These are phyloP conservation scores for Pseudocercospora crystallina DNA, from an alignment of 2,329 filamentous ascomycete genomes.

Conservation along the genomic window DNA sequence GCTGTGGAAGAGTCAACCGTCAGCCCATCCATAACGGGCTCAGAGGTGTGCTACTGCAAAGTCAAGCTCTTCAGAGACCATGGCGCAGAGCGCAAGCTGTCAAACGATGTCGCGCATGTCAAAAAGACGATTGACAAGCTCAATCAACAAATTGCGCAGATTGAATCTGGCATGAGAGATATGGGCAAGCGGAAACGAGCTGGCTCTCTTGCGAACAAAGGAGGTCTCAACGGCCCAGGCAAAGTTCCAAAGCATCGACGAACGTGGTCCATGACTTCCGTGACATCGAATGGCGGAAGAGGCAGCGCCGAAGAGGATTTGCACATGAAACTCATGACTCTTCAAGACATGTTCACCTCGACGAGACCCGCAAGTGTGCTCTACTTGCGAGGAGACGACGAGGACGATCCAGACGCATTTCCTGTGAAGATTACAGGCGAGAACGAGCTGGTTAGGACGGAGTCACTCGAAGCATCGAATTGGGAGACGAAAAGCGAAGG, in stretches of 20 bases:
- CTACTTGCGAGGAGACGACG: constrained; percentile 72
- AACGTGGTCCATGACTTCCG: constrained; percentile 91
- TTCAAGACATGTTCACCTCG: constrained; percentile 88
- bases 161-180: constrained; percentile 60
- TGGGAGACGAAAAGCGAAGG: constrained; percentile 53
- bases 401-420: constrained; percentile 76
- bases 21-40: constrained; percentile 35
- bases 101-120: constrained; percentile 90
- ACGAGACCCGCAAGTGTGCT: constrained; percentile 75
- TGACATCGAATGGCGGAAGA: constrained; percentile 45
- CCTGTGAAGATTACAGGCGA: constrained; percentile 74
- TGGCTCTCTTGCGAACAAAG: constrained; percentile 49
- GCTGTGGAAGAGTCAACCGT: constrained; percentile 47
- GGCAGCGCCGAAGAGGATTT: constrained; percentile 65
- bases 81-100: constrained; percentile 89
- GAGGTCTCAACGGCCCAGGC: constrained; percentile 62
- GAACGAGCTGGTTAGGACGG: constrained; percentile 55
- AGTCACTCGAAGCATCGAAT: constrained; percentile 46
- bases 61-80: constrained; percentile 97
- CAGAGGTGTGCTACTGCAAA: constrained; percentile 89
- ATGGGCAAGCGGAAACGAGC: constrained; percentile 63
- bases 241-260: constrained; percentile 88
- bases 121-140: constrained; percentile 96
- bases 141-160: constrained; percentile 86
- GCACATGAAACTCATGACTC: constrained; percentile 71